phyloP scores from a whole-genome alignment of 2,329 filamentous ascomycete genomes.

The Magnaporthiopsis rhizophila region DNA sequence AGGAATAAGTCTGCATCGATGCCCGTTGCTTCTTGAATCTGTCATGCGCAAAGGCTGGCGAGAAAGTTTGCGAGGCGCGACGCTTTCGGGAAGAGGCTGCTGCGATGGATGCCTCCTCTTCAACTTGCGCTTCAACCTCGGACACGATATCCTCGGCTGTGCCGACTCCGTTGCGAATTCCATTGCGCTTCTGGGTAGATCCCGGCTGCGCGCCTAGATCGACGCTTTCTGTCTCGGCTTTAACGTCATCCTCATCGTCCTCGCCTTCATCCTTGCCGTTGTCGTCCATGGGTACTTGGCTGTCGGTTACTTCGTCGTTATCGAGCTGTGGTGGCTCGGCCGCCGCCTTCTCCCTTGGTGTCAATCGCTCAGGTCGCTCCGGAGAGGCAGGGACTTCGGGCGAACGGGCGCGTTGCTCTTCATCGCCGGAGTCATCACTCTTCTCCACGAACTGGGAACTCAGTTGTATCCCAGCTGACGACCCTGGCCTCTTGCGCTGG shows the following conservation, averaged over 20 bases:
- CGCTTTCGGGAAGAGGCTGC: not conserved
- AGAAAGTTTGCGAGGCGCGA: not conserved
- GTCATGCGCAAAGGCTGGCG: not conserved
- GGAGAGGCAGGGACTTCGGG: slow-evolving; percentile 6
- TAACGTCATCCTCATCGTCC: slow-evolving; percentile 17
- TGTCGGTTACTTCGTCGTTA: no score
- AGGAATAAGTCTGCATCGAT: not conserved
- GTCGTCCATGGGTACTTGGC: slow-evolving; percentile 10
- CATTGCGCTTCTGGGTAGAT: not conserved
- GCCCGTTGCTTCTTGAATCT: not conserved
- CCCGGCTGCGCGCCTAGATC: slow-evolving; percentile 4
- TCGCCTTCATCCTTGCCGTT: slow-evolving; percentile 17
- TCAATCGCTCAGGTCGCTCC: slow-evolving; percentile 11
- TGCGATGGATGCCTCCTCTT: not conserved
- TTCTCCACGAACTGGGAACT: slow-evolving; percentile 5
- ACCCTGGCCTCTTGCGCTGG: not conserved
- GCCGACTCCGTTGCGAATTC: not conserved
- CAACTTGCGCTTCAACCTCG: not conserved
- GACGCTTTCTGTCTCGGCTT: slow-evolving; percentile 8
- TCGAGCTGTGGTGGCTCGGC: no score
- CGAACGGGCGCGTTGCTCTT: not conserved
- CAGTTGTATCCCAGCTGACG: not conserved
- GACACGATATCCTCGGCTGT: not conserved
- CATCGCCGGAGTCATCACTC: not conserved
- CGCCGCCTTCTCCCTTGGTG: not conserved